Conservation (phyloP, 768 basidiomycete species). For the Hirschioporus abietinus region DNA sequence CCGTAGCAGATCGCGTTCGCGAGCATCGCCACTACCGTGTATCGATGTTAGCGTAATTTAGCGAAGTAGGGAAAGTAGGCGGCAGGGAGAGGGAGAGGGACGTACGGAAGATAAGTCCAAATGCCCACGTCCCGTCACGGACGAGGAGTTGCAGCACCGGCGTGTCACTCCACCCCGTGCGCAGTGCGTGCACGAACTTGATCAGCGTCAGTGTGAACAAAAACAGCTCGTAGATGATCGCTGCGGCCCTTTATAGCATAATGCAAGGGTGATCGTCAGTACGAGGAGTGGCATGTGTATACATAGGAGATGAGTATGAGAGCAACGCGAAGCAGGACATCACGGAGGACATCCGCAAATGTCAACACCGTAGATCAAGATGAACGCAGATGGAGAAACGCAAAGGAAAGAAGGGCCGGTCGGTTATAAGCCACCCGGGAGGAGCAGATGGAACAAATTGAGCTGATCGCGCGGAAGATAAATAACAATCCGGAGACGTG, state of each 20-base stretch:
- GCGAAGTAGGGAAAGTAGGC: neutral
- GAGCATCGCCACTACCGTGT: neutral
- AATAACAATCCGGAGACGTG: neutral
- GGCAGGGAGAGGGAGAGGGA: neutral
- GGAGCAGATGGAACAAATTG: neutral
- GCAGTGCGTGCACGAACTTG: constrained; percentile 17
- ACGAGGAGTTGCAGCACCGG: constrained; percentile 19
- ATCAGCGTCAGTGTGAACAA: constrained; percentile 21
- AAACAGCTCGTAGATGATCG: constrained; percentile 20
- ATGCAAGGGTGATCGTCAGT: no score
- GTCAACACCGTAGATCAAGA: no score
- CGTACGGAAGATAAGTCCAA: constrained; percentile 22
- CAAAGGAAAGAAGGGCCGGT: no score
- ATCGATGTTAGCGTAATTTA: no score
- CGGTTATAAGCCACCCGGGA: no score
- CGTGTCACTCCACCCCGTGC: constrained; percentile 18
- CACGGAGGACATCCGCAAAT: no score
- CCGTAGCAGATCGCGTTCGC: neutral
- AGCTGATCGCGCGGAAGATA: neutral
- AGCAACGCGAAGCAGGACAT: no score
- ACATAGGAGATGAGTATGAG: no score
- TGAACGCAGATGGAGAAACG: no score
- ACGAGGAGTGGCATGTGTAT: no score
- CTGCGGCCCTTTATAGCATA: constrained; percentile 15
- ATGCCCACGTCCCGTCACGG: constrained; percentile 23